A percentile compares a stretch with the other conserved stretches of the same genome.
phyloP scores from a whole-genome alignment of 805 yeast genomes.

The Hanseniaspora vineae region DNA sequence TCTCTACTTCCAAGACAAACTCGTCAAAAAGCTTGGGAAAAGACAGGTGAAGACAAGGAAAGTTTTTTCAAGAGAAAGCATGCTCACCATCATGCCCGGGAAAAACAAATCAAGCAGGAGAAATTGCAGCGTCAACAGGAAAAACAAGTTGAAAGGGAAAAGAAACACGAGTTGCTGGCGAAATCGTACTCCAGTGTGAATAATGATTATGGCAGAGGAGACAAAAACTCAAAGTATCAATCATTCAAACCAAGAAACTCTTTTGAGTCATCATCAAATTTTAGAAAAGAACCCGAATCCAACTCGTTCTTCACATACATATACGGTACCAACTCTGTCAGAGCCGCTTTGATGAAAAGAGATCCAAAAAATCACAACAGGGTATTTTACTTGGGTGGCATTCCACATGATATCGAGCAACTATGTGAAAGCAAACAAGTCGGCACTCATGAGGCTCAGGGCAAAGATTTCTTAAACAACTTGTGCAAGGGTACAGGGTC shows the following conservation, averaged over 20 bases:
- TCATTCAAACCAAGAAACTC: no score
- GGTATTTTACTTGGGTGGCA: conserved; percentile 34
- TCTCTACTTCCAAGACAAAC: conserved; percentile 7
- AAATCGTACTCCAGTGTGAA: no score
- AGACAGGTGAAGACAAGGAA: conserved; percentile 46
- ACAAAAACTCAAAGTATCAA: not conserved
- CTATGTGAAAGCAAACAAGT: conserved; percentile 30
- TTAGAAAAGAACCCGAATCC: conserved; percentile 7
- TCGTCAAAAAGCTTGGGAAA: conserved; percentile 52
- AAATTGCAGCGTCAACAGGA: conserved; percentile 10
- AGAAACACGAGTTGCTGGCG: conserved; percentile 9
- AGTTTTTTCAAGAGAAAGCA: conserved; percentile 47
- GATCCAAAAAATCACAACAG: conserved; percentile 41
- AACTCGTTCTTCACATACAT: conserved; percentile 53
- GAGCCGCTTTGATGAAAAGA: conserved; percentile 49
- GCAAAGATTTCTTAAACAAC: conserved; percentile 40
- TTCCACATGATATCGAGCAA: conserved; percentile 29
- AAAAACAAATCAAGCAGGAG: conserved; percentile 20
- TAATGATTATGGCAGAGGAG: conserved; percentile 9
- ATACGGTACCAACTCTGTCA: conserved; percentile 65
- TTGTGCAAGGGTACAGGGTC: conserved; percentile 33
- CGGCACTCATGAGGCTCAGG: conserved; percentile 11
- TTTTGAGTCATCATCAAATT: no score
- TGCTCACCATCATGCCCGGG: conserved; percentile 53
- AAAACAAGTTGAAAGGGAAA: not conserved